Base-by-base conservation (phyloP, 2,329 filamentous ascomycete species). In the Colletotrichum tabaci region DNA sequence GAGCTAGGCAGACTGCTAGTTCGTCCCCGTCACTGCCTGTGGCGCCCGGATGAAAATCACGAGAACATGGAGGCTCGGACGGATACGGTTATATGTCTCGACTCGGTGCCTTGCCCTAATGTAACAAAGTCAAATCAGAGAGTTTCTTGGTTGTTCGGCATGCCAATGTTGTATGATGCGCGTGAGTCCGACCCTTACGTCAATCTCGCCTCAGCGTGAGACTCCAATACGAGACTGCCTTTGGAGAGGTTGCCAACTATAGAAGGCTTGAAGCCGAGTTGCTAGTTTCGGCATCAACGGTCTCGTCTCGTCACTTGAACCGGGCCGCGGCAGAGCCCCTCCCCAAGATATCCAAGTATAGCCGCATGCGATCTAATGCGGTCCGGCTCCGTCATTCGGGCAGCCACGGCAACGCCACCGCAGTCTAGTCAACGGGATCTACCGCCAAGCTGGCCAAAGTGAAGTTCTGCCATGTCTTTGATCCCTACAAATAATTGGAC, bases 291-390 rank as follows among this genome's bases (percentile, higher is more conserved):
- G 16, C 6, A 15, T 13, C 8, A 3, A 38, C n/a, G 42, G 35
- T n/a, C n/a, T 26, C 15, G 16, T 10, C 0, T 23, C 12, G n/a
- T 16, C 18, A 18, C n/a, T 18, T 42, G 38, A 18, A n/a, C 30
- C 35, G 38, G 42, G n/a, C 40, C 38, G 4, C 21, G 13, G 60
- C 3, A 16, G n/a, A 55, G 61, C 15, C 49, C 57, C 23, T 6
- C n/a, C 16, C 13, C 46, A 8, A 35, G 30, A 46, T 46, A 12
- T 68, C 30, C 15, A 47, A n/a, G 15, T 18, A 53, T 53, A 52
- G 68, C 68, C 53, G 64, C 68, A 71, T 62, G 68, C 68, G 26
- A 62, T 26, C 30, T 44, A 35, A 21, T 5, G 23, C 12, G 12
- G 38, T 26, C 8, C 57, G 35, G 57, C 58, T 68, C n/a, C 44